Evolutionary conservation across 2,329 filamentous ascomycete species (phyloP), one percentile per base, ranked within the genome.

Genomic region (Biscogniauxia mediterranea): DNA sequence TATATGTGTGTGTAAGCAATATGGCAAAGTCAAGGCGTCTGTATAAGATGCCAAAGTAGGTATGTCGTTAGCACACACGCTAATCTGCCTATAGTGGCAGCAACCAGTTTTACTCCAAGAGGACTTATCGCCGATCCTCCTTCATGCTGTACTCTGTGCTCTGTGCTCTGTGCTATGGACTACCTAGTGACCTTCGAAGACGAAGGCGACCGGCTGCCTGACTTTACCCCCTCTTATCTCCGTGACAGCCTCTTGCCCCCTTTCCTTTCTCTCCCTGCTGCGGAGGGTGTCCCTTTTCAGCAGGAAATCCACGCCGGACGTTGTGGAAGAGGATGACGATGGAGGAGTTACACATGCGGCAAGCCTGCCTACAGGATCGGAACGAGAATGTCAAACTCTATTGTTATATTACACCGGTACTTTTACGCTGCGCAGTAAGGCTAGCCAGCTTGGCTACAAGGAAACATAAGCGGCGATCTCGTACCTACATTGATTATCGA

Each of bases 321-420:
- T 38, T 46, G 8, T 21, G 21, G 54, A 38, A 15, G 32, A 25
- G 6, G 6, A 32, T 32, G 13, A 32, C 20, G 11, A 46, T 49
- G 13, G 28, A 2, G 3, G 3, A 46, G 2, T 38, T 46, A 21
- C 52, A 32, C 23, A n/a, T 26, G 66, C 61, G 26, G 58, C 64
- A 57, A 66, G 66, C 66, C 62, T 63, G 51, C 64, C 64, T 64
- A 65, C 66, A 66, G 64, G 62, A 66, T 65, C 60, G 64, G 64
- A 52, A 66, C 60, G 62, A 64, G 58, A 64, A 63, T 57, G 60
- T 55, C 56, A 60, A 54, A 19, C 25, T 54, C n/a, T 25, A 21
- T 54, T 32, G 50, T 19, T 25, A 25, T 21, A 52, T 21, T 25
- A 19, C 50, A 19, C 15, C 50, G 21, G 21, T 21, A 21, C 17